A percentile compares a stretch with the other conserved stretches of the same genome.
Evolutionary conservation across 257 asterid genomes (phyloP).

Genomic region (Apocynum venetum): DNA sequence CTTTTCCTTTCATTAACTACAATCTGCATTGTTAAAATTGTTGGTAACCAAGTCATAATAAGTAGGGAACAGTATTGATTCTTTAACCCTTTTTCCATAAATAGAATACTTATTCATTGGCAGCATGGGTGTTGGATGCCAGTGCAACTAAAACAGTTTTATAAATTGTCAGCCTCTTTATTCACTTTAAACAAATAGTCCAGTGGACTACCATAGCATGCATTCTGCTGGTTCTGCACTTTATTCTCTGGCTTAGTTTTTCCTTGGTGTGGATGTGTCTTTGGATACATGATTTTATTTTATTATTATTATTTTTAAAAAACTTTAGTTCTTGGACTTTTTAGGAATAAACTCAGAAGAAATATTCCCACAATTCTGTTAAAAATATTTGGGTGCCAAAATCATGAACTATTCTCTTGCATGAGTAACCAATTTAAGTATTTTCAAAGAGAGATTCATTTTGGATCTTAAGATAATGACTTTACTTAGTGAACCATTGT

Average conservation of each 20-base stretch:
- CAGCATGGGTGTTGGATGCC: background rate
- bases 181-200: background rate
- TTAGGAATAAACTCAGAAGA: background rate
- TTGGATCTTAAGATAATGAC: background rate
- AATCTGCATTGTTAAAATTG: background rate
- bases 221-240: background rate
- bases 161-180: background rate
- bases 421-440: background rate
- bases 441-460: background rate
- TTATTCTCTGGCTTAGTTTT: background rate
- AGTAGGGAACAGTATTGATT: background rate
- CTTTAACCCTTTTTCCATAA: background rate
- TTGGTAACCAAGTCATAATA: background rate
- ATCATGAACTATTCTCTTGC: background rate
- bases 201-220: background rate
- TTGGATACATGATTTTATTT: background rate
- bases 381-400: background rate
- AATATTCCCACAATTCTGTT: background rate
- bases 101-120: background rate
- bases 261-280: background rate
- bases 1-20: background rate
- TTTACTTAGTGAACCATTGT: background rate
- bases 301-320: too few species aligned
- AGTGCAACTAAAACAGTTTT: background rate
- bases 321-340: background rate